phyloP scores from a whole-genome alignment of 768 basidiomycete species.

The Psilocybe cyanescens region DNA sequence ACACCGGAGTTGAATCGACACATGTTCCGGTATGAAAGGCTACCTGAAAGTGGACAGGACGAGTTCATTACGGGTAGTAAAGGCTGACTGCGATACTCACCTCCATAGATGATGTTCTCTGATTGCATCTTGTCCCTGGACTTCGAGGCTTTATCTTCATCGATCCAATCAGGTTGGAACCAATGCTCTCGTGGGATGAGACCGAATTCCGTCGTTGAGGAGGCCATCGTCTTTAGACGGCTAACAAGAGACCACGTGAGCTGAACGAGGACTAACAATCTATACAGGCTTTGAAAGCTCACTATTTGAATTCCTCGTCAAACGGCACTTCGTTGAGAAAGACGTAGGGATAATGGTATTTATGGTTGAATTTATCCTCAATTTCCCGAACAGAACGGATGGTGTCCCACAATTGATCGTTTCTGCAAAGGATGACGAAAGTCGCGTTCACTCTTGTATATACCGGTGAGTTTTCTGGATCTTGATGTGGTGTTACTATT shows the following conservation, averaged over 20 bases:
- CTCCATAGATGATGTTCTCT: slow-evolving; percentile 47
- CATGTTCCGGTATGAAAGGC: slow-evolving; percentile 65
- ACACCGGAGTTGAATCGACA: slow-evolving; percentile 77
- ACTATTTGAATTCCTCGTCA: slow-evolving; percentile 73
- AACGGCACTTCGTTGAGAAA: slow-evolving; percentile 90
- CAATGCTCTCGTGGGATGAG: slow-evolving; percentile 72
- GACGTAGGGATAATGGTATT: slow-evolving; percentile 83
- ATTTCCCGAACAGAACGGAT: slow-evolving; percentile 70
- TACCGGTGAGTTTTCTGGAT: slow-evolving; percentile 2
- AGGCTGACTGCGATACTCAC: slow-evolving; percentile 22
- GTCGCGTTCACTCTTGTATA: slow-evolving; percentile 39
- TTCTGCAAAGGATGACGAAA: slow-evolving; percentile 61
- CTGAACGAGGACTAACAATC: not conserved
- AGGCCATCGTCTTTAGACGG: slow-evolving; percentile 28
- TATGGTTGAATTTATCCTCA: slow-evolving; percentile 82
- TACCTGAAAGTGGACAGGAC: slow-evolving; percentile 14
- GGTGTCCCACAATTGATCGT: slow-evolving; percentile 62
- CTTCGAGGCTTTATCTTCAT: slow-evolving; percentile 65
- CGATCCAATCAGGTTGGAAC: slow-evolving; percentile 79
- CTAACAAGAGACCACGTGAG: not conserved
- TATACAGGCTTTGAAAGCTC: slow-evolving; percentile 18
- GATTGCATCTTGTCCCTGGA: slow-evolving; percentile 66
- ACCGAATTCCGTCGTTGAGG: slow-evolving; percentile 54
- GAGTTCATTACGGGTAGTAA: not conserved
- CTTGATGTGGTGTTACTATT: not conserved